Conservation (phyloP, 768 basidiomycete species). For the Leccinum incarnatum region DNA sequence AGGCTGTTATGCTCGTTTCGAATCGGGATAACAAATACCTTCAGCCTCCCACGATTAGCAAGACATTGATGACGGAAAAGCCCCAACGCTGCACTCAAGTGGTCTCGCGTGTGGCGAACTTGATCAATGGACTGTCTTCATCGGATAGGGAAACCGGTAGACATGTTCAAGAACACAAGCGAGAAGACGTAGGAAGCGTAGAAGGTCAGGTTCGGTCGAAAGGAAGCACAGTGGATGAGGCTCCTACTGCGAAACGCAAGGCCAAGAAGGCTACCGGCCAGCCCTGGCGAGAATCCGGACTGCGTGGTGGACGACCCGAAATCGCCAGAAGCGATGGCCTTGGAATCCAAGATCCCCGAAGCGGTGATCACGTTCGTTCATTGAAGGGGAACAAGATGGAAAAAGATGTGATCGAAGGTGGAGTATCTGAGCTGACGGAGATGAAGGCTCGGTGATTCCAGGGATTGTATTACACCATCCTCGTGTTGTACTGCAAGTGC, state of each 20-base stretch:
- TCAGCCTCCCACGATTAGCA: constrained; percentile 69
- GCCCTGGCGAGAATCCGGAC: constrained; percentile 44
- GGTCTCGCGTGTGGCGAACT: constrained; percentile 82
- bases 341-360: constrained; percentile 71
- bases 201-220: constrained; percentile 77
- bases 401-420: constrained; percentile 44
- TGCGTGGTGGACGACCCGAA: constrained; percentile 51
- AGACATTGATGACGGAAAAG: constrained; percentile 77
- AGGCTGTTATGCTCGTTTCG: constrained; percentile 87
- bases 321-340: constrained; percentile 64
- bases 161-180: constrained; percentile 93
- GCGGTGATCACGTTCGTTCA: constrained; percentile 68
- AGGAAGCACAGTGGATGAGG: constrained; percentile 34
- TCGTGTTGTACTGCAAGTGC: background rate
- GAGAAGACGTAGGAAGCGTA: constrained; percentile 84
- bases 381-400: constrained; percentile 52
- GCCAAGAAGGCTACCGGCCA: constrained; percentile 48
- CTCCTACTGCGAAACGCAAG: constrained; percentile 49
- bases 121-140: constrained; percentile 46
- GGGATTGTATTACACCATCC: background rate
- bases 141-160: constrained; percentile 52
- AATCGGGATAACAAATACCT: constrained; percentile 86
- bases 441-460: constrained; percentile 6
- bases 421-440: constrained; percentile 55
- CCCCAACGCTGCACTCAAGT: constrained; percentile 88